Evolutionary conservation across 2,329 filamentous ascomycete species (phyloP).

Genomic region (Xylariaceae sp.): DNA sequence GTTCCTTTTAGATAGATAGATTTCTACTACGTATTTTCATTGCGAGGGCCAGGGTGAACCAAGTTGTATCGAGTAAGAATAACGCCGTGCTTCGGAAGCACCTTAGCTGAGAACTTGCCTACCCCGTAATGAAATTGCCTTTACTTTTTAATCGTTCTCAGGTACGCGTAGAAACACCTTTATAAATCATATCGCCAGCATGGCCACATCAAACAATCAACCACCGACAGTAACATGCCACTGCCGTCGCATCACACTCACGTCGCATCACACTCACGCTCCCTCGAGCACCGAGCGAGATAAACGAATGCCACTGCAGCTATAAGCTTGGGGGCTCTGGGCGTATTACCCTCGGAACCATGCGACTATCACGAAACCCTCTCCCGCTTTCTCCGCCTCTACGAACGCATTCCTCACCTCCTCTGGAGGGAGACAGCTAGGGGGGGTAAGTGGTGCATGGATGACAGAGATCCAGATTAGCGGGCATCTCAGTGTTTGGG

Average conservation of each 20-base stretch:
- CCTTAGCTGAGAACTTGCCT: neutral
- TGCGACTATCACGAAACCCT: conserved; percentile 2
- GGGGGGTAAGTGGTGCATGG: too few species aligned
- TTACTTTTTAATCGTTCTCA: neutral
- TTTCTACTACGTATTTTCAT: too few species aligned
- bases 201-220: neutral
- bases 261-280: conserved; percentile 16
- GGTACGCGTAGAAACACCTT: neutral
- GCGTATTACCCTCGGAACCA: conserved; percentile 20
- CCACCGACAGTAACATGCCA: conserved; percentile 19
- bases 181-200: conserved; percentile 1
- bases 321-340: conserved; percentile 25
- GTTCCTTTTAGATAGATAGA: neutral
- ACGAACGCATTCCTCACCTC: neutral
- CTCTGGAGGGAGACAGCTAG: too few species aligned
- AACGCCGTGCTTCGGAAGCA: neutral
- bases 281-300: conserved; percentile 11
- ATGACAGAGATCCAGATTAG: too few species aligned
- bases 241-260: conserved; percentile 22
- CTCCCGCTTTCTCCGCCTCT: neutral
- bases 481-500: too few species aligned
- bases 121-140: neutral
- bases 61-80: neutral
- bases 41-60: neutral
- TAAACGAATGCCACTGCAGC: conserved; percentile 26